These are phyloP conservation scores for Pulveroboletus sp. DNA, from an alignment of 768 basidiomycete genomes.

Conservation along the genomic window DNA sequence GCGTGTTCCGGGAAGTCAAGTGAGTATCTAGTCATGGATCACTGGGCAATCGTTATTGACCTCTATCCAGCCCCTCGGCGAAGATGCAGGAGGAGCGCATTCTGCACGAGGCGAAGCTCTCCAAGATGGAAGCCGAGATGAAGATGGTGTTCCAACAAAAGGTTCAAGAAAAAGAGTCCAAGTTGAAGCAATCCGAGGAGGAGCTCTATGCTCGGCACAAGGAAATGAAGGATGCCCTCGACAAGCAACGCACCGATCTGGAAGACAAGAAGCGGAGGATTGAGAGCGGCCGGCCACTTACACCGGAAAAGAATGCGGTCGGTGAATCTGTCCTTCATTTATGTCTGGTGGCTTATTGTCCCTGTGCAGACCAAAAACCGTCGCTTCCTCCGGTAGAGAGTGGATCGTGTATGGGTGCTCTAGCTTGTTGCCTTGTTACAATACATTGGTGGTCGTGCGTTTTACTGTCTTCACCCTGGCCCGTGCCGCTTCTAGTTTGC, in stretches of 20 bases:
- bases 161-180: slow-evolving; percentile 98
- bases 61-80: slow-evolving; percentile 73
- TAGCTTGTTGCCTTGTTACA: slow-evolving; percentile 28
- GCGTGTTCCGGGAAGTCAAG: slow-evolving; percentile 99
- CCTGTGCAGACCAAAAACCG: slow-evolving; percentile 32
- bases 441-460: slow-evolving; percentile 26
- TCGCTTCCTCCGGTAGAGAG: slow-evolving; percentile 33
- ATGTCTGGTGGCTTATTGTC: slow-evolving; percentile 5
- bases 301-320: slow-evolving; percentile 88
- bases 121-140: slow-evolving; percentile 99
- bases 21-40: slow-evolving; percentile 38
- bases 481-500: slow-evolving; percentile 36
- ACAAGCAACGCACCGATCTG: slow-evolving; percentile 91
- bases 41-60: slow-evolving; percentile 10
- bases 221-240: slow-evolving; percentile 99
- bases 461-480: slow-evolving; percentile 23
- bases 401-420: slow-evolving; percentile 9
- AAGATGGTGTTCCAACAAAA: slow-evolving; percentile 99
- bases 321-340: slow-evolving; percentile 30
- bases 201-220: slow-evolving; percentile 97
- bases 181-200: slow-evolving; percentile 98
- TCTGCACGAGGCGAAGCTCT: slow-evolving; percentile 93
- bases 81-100: slow-evolving; percentile 95
- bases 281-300: slow-evolving; percentile 90
- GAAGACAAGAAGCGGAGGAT: slow-evolving; percentile 98